Evolutionary conservation across 352 stramenopile genomes (phyloP).

Genomic region (Phytopythium oedochilum): DNA sequence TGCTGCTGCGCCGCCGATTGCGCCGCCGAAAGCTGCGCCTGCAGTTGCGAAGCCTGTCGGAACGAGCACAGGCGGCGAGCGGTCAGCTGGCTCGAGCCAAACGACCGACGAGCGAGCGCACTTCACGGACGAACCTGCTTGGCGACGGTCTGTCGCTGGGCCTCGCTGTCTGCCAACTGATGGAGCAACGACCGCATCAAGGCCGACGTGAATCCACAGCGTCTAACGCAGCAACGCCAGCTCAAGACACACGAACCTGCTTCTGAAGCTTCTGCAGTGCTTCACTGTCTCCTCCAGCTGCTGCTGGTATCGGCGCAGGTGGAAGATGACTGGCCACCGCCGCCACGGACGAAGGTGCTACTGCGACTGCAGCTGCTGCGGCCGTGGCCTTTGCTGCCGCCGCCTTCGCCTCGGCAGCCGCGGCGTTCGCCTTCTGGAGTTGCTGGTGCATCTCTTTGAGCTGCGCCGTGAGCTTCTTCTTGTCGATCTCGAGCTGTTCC

Average conservation of each 20-base stretch:
- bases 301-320: background rate
- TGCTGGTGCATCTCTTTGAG: conserved; percentile 68
- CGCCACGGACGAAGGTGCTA: background rate
- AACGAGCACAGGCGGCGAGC: background rate
- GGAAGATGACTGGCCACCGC: background rate
- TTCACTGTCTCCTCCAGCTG: conserved; percentile 18
- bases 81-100: background rate
- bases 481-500: conserved; percentile 41
- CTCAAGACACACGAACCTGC: conserved; percentile 57
- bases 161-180: conserved; percentile 35
- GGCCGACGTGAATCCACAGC: background rate
- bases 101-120: background rate
- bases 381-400: background rate
- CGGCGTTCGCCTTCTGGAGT: conserved; percentile 14
- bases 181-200: background rate
- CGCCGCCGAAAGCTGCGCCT: conserved; percentile 37
- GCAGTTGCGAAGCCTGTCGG: conserved; percentile 47
- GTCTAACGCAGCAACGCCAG: no score
- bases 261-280: conserved; percentile 44
- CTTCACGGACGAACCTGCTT: conserved; percentile 36
- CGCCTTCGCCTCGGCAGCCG: conserved; percentile 5
- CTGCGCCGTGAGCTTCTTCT: conserved; percentile 43
- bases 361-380: background rate
- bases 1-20: conserved; percentile 17
- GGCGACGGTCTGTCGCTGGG: conserved; percentile 23